Base-by-base conservation (phyloP, 495 filamentous ascomycete genomes). In the Aspergillus panamensis region DNA sequence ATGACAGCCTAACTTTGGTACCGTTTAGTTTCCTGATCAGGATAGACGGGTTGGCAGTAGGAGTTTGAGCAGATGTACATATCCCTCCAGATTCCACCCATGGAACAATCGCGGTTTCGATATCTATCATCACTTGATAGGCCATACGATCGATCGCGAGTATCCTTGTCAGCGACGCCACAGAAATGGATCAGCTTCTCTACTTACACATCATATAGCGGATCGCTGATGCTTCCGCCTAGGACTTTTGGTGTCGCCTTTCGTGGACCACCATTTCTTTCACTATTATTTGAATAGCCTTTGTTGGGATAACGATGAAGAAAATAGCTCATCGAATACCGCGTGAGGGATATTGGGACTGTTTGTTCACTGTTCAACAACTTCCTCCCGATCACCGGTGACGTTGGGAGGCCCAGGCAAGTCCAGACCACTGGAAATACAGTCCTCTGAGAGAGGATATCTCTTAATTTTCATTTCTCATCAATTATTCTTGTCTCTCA, bases 161-260 rank as follows among this genome's bases (percentile, higher is more conserved):
- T 2, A 20, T 45, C 14, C 39, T 20, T 44, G 51, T 20, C 25
- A 4, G 20, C 37, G 30, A 20, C 37, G 37, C 55, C 55, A 58
- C 35, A 44, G 55, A 31, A 45, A 51, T 31, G 48, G 55, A 49
- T 57, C 29, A 14, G 12, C 13, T 25, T 32, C 32, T 14, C 21
- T 19, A 30, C 39, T 45, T 45, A 54, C 51, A 42, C 31, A 54
- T 54, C 51, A 54, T 45, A 54, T 31, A 25, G 21, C 20, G 42
- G 16, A 45, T 45, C 16, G 42, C 19, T 13, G 42, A 20, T 20
- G 42, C n/a, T 45, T 20, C n/a, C 5, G 17, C 42, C 42, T 13
- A 45, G 16, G 9, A 20, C 42, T 21, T 20, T 16, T 21, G 7
- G 42, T n/a, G 19, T 21, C 10, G 16, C 9, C 17, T 45, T 45